A percentile compares a stretch with the other conserved stretches of the same genome.
Evolutionary conservation across 306 rosid species (phyloP).

Genomic region (Sicyos baderoa): DNA sequence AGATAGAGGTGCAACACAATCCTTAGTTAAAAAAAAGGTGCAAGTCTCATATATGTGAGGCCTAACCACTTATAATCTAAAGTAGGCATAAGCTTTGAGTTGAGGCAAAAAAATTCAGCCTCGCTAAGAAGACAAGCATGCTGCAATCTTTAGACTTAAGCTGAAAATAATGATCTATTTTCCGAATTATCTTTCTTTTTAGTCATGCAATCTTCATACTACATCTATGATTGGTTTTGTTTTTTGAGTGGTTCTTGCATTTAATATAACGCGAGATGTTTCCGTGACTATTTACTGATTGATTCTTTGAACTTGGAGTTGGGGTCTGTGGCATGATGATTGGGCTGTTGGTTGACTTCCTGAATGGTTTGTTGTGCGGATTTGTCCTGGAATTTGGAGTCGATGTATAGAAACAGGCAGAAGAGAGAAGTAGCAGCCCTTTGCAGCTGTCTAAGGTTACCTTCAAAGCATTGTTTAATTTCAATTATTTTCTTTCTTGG

Average conservation of each 20-base stretch:
- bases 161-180: background rate
- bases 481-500: background rate
- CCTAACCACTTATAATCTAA: background rate
- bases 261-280: conserved; percentile 36
- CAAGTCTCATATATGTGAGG: background rate
- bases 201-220: background rate
- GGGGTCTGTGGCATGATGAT: conserved; percentile 76
- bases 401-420: conserved; percentile 70
- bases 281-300: conserved; percentile 59
- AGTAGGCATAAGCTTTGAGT: background rate
- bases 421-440: conserved; percentile 61
- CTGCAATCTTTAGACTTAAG: background rate
- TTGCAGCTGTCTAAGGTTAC: conserved; percentile 94
- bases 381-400: conserved; percentile 81
- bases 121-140: background rate
- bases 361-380: conserved; percentile 65
- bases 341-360: conserved; percentile 59
- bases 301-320: conserved; percentile 98
- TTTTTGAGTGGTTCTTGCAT: too few relatives aligned
- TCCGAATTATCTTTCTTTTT: background rate
- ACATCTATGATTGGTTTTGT: background rate
- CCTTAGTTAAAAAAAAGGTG: background rate
- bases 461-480: background rate
- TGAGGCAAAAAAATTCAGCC: background rate
- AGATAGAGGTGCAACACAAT: background rate